Base-by-base conservation (phyloP, 257 asterid genomes). In the Avicennia marina region DNA sequence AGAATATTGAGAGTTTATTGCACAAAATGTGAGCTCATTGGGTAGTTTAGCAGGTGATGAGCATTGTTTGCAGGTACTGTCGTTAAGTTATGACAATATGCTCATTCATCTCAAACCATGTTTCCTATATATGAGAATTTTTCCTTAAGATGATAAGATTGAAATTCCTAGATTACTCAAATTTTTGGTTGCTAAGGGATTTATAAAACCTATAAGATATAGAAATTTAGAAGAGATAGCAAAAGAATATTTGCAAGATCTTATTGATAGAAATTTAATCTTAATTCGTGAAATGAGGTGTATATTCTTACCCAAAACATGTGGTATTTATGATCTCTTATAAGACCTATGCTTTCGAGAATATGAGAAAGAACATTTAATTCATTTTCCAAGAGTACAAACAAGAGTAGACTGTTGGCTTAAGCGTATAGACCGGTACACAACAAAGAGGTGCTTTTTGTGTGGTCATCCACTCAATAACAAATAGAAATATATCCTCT, bases 111-210 rank as follows among this genome's bases (percentile, higher is more conserved):
- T 41, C 22, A 25, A 57, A 9, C 17, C 26, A 10, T 53, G 58
- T 39, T 57, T 38, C 25, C 53, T 57, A 12, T 25, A 57, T 17
- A 22, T 41, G 53, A 29, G 52, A 12, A 26, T 25, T 22, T 57
- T 40, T 40, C 6, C 7, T 2, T 41, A 57, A 26, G 63, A 57
- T 19, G 0, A 9, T 0, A 13, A 41, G 7, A 31, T 57, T 10
- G 1, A 17, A 2, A 17, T 42, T 2, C 7, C 26, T 0, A 1
- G 3, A 10, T 24, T 57, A 8, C 12, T 27, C 22, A 24, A 42
- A 1, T n/a, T 15, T 13, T 57, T 52, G 63, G 6, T 27, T 10
- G 58, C 36, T 7, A 18, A 26, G 20, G 53, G 63, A 25, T 41
- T 57, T 15, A 2, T 57, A 24, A 57, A 50, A 24, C 39, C 56